These are phyloP conservation scores for Trichophyton equinum DNA, from an alignment of 2,329 filamentous ascomycete species.

Conservation along the genomic window DNA sequence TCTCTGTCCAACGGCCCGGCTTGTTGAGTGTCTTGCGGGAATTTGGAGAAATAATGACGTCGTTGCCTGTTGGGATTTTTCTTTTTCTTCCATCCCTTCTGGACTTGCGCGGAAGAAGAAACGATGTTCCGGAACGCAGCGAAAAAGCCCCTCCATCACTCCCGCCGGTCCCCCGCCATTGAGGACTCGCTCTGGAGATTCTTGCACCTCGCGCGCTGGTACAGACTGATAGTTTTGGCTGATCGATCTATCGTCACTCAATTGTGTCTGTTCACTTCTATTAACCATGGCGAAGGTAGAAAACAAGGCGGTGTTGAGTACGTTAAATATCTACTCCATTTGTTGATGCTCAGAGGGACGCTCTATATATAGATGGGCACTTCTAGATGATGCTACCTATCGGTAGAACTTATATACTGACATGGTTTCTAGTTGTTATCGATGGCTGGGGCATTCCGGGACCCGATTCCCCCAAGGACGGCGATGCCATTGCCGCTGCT, in stretches of 20 bases:
- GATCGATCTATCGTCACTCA: neutral
- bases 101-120: neutral
- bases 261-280: neutral
- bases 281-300: constrained; percentile 39
- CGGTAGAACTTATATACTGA: constrained; percentile 7
- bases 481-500: constrained; percentile 89
- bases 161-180: neutral
- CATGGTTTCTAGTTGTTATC: constrained; percentile 63
- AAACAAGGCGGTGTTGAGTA: constrained; percentile 58
- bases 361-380: neutral
- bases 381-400: constrained; percentile 14
- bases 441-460: constrained; percentile 93
- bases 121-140: neutral
- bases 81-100: neutral
- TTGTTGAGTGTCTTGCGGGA: neutral
- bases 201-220: neutral
- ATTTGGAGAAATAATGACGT: neutral
- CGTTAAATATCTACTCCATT: constrained; percentile 18
- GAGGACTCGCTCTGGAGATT: neutral
- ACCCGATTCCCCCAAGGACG: constrained; percentile 67
- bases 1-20: no score
- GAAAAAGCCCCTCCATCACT: neutral
- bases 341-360: neutral
- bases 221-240: neutral
- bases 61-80: neutral